A percentile compares a stretch with the other conserved stretches of the same genome.
Conservation (phyloP, 2,329 filamentous ascomycete species). For the Colletotrichum zoysiae region DNA sequence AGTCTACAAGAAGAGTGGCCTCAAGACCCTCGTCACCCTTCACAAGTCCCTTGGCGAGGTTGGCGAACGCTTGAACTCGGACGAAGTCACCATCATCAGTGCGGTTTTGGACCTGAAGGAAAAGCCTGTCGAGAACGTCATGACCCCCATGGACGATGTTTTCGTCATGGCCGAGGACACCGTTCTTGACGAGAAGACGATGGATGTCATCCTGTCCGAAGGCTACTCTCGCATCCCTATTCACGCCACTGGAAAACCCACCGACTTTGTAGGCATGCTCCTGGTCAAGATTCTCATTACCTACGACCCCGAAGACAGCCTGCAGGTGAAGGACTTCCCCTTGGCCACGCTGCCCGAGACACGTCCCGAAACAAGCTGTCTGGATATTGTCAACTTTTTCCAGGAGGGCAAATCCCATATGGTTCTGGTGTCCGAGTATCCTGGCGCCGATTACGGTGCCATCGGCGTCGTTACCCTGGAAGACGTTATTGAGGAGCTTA, state of each 20-base stretch:
- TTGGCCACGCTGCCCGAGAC: conserved; percentile 96
- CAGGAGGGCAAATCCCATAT: conserved; percentile 99
- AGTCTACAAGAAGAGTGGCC: conserved; percentile 96
- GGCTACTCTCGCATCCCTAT: conserved; percentile 98
- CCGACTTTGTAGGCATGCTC: conserved; percentile 97
- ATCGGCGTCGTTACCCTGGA: conserved; percentile 95
- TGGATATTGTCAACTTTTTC: conserved; percentile 99
- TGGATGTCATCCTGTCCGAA: conserved; percentile 92
- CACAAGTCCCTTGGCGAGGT: conserved; percentile 92
- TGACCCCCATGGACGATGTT: conserved; percentile 98
- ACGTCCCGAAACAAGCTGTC: conserved; percentile 91
- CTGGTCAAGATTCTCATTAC: conserved; percentile 99
- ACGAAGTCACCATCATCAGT: conserved; percentile 98
- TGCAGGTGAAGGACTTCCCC: conserved; percentile 88
- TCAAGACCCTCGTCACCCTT: conserved; percentile 95
- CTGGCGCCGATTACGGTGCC: conserved; percentile 91
- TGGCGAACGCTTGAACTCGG: conserved; percentile 91
- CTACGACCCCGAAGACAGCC: conserved; percentile 94
- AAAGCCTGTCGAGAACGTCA: conserved; percentile 93
- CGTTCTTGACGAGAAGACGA: conserved; percentile 90
- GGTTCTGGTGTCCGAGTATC: conserved; percentile 91
- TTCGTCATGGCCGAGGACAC: conserved; percentile 98
- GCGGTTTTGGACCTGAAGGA: conserved; percentile 96
- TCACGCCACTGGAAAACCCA: conserved; percentile 83
- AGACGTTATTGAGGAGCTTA: conserved; percentile 98